Conservation (phyloP, 305 asterid genomes). For the Solanum hybrid region DNA sequence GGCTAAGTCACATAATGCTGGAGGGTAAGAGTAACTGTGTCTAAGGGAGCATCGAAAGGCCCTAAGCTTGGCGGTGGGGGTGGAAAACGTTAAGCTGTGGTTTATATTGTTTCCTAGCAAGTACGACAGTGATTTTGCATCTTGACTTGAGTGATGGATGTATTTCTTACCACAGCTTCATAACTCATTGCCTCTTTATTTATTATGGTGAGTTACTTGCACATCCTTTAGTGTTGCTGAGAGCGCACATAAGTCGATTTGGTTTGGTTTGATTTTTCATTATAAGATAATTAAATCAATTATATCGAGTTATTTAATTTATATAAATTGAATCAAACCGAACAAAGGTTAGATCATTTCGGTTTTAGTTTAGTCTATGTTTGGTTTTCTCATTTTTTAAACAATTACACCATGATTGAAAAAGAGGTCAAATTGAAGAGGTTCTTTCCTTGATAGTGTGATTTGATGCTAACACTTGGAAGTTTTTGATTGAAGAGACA, state of each 20-base stretch:
- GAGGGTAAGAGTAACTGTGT: not conserved
- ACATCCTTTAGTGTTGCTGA: not conserved
- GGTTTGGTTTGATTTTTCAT: not conserved
- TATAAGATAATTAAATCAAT: no score
- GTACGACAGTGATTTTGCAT: not conserved
- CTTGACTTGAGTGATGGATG: not conserved
- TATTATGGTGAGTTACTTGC: not conserved
- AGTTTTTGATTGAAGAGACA: not conserved
- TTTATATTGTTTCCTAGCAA: not conserved
- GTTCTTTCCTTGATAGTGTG: not conserved
- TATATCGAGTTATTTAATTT: not conserved
- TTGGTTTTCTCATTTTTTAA: not conserved
- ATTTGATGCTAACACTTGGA: not conserved
- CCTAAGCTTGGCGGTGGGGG: not conserved
- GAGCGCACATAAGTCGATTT: not conserved
- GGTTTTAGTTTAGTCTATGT: not conserved
- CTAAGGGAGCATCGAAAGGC: not conserved
- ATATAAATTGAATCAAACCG: not conserved
- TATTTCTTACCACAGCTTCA: not conserved
- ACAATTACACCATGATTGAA: not conserved
- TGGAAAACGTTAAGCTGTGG: not conserved
- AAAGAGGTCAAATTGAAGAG: not conserved
- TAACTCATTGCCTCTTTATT: not conserved
- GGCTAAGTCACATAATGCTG: not conserved
- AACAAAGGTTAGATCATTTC: not conserved